Conservation (phyloP, 768 basidiomycete species). For the Lyophyllum shimeji region DNA sequence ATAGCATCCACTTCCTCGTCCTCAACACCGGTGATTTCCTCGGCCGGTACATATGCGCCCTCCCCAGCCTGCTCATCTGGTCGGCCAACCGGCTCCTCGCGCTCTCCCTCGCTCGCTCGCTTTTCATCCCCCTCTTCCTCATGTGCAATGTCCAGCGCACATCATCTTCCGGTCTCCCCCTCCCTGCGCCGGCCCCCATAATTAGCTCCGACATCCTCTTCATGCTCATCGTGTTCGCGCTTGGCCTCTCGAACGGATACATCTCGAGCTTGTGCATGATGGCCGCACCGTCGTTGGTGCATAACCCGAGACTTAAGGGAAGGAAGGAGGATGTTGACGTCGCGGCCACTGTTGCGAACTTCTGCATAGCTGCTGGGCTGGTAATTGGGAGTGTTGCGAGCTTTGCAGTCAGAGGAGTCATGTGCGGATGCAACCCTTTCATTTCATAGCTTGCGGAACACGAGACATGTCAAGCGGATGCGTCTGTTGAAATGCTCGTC, state of each 20-base stretch:
- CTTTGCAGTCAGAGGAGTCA: constrained; percentile 70
- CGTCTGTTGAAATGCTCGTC: no score
- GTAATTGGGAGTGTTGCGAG: constrained; percentile 75
- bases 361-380: constrained; percentile 77
- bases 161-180: constrained; percentile 23
- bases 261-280: constrained; percentile 80
- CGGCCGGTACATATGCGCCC: constrained; percentile 68
- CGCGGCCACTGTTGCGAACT: constrained; percentile 79
- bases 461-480: no score
- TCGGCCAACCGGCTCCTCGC: constrained; percentile 59
- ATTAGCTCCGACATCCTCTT: constrained; percentile 79
- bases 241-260: constrained; percentile 82
- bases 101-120: constrained; percentile 66
- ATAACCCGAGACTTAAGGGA: constrained; percentile 72
- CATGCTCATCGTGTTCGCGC: constrained; percentile 68
- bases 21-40: constrained; percentile 76
- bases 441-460: no score
- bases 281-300: constrained; percentile 75
- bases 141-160: constrained; percentile 75
- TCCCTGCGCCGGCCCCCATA: constrained; percentile 46
- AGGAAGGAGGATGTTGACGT: constrained; percentile 78
- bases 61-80: constrained; percentile 68
- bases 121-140: constrained; percentile 88
- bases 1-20: constrained; percentile 70
- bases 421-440: constrained; percentile 80